Evolutionary conservation across 2,329 filamentous ascomycete genomes (phyloP), one percentile per base, ranked within the genome.

Genomic region (Apiospora aurea): DNA sequence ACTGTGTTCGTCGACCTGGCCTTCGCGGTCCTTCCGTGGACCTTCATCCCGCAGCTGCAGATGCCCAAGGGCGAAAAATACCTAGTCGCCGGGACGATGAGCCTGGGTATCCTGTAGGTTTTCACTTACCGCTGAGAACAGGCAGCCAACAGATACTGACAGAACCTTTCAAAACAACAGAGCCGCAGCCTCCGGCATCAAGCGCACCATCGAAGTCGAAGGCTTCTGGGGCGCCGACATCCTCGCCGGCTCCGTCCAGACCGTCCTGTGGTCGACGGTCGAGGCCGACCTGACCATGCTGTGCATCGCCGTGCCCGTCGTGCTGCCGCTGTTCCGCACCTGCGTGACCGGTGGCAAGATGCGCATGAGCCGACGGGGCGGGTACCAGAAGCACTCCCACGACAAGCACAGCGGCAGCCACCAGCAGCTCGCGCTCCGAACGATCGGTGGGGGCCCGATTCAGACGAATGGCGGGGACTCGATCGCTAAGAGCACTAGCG

Each of bases 181-280:
- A 6, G 51, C 51, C 26, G 51, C 26, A 6, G 51, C 51, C 5
- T 57, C 51, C 26, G 51, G 51, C 26, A 18, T 57, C 26, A 57
- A 57, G 51, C 26, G 51, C 26, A 57, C 51, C 13, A 16, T 57
- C 51, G 51, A 57, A 8, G 26, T 57, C 14, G 16, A 34, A 13
- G 51, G 51, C 26, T 57, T 57, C 51, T 57, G 51, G 26, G 51
- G 51, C 51, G 51, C 26, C 51, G 51, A 57, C 26, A 57, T 57
- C 51, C 51, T 57, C 13, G 26, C 26, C 14, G 51, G 51, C 13
- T 57, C 51, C 4, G 51, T 57, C 13, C 26, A 57, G 26, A 57
- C 51, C 4, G 51, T 57, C 26, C 7, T 57, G 51, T 57, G 51
- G 51, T 57, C 51, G 26, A 57, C 51, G 5, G 51, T 57, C 51